A percentile compares a stretch with the other conserved stretches of the same genome.
These are phyloP conservation scores for Colletotrichum brevisporum DNA, from an alignment of 2,329 filamentous ascomycete genomes.

Conservation along the genomic window DNA sequence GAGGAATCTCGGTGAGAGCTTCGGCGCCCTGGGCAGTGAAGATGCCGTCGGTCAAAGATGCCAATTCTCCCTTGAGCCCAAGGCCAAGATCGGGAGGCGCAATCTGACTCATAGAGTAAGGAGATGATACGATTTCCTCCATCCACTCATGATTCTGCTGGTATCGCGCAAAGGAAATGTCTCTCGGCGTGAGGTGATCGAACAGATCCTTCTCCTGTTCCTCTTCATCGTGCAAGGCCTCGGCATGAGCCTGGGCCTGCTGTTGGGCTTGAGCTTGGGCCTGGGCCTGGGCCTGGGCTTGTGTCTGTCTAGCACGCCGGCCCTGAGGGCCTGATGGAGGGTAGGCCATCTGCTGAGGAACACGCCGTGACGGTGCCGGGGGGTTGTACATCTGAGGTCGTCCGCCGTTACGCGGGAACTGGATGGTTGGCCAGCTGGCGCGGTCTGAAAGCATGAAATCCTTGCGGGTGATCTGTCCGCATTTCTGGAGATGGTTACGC, in stretches of 20 bases:
- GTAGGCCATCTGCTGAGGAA: slow-evolving; percentile 75
- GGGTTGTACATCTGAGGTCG: slow-evolving; percentile 64
- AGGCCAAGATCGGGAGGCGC: slow-evolving; percentile 88
- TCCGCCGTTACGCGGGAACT: slow-evolving; percentile 71
- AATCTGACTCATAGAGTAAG: slow-evolving; percentile 88
- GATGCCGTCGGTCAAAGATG: slow-evolving; percentile 85
- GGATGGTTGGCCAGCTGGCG: slow-evolving; percentile 89
- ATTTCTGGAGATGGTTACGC: slow-evolving; percentile 75
- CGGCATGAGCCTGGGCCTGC: slow-evolving; percentile 44
- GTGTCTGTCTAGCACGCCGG: slow-evolving; percentile 44
- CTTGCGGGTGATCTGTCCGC: slow-evolving; percentile 87
- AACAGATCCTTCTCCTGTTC: slow-evolving; percentile 88
- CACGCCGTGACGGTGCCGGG: slow-evolving; percentile 60
- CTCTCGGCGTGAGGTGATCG: slow-evolving; percentile 88
- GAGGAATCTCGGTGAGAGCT: slow-evolving; percentile 59
- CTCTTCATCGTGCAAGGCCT: slow-evolving; percentile 75
- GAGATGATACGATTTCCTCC: slow-evolving; percentile 95
- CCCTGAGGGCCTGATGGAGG: slow-evolving; percentile 63
- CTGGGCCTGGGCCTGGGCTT: slow-evolving; percentile 58
- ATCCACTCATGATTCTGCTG: slow-evolving; percentile 99
- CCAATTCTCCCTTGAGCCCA: slow-evolving; percentile 86
- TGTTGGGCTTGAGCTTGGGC: slow-evolving; percentile 50
- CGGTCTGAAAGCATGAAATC: slow-evolving; percentile 96
- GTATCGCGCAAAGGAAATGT: slow-evolving; percentile 89
- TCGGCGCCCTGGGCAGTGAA: slow-evolving; percentile 78